Conservation (phyloP, 768 basidiomycete genomes). For the Podaxis mareebaensis region DNA sequence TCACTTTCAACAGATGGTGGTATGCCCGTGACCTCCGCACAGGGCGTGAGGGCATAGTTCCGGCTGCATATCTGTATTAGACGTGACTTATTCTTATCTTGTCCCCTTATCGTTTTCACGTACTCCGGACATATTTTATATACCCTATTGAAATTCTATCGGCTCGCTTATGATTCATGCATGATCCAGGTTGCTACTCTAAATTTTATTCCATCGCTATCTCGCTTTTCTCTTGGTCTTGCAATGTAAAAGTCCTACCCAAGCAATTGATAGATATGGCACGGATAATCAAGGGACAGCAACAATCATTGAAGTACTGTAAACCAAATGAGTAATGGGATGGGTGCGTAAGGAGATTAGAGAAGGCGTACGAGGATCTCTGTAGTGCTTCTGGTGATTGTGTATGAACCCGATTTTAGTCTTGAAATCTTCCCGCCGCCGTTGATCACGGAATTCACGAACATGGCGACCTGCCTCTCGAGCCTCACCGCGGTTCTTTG, state of each 20-base stretch:
- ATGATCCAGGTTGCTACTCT: conserved; percentile 6
- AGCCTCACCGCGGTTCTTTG: conserved; percentile 94
- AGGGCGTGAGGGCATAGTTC: conserved; percentile 87
- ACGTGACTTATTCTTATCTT: conserved; percentile 32
- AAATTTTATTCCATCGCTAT: conserved; percentile 1
- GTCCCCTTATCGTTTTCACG: conserved; percentile 35
- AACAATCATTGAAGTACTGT: conserved; percentile 32
- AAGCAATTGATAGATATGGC: conserved; percentile 5
- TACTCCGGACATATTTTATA: conserved; percentile 20
- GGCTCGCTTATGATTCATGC: conserved; percentile 11
- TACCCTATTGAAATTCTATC: conserved; percentile 12
- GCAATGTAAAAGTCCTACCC: conserved; percentile 20
- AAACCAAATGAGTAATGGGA: conserved; percentile 3
- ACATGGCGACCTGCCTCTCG: conserved; percentile 87
- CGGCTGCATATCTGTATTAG: conserved; percentile 89
- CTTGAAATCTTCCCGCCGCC: conserved; percentile 78
- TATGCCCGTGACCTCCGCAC: conserved; percentile 80
- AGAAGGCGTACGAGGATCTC: conserved; percentile 66
- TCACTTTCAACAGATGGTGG: conserved; percentile 74
- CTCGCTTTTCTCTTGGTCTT: conserved; percentile 2
- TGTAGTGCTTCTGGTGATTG: conserved; percentile 88
- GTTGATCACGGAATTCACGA: conserved; percentile 81
- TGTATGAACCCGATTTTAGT: conserved; percentile 77
- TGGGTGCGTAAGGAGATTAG: conserved; percentile 1
- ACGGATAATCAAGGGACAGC: background rate